Evolutionary conservation across 1,284 basidiomycete genomes (phyloP).

Genomic region (Fistulinella cinereoalba): DNA sequence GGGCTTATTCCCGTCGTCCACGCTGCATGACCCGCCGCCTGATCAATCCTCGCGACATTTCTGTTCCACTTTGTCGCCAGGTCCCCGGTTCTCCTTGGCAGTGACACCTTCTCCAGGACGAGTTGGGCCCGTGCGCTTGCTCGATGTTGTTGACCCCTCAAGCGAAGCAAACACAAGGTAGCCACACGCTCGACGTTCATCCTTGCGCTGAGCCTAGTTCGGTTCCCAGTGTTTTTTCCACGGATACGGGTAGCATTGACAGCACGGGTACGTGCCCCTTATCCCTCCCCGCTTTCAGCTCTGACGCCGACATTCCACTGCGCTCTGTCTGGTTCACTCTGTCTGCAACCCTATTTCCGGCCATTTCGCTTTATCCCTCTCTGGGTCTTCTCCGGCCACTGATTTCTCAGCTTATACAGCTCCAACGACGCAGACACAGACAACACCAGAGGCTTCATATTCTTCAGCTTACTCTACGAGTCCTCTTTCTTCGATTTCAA

Average conservation of each 20-base stretch:
- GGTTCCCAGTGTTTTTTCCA: constrained; percentile 5
- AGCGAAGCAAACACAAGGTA: constrained; percentile 12
- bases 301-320: constrained; percentile 18
- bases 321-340: not conserved
- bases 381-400: not conserved
- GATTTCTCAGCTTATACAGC: not conserved
- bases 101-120: constrained; percentile 5
- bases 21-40: constrained; percentile 4
- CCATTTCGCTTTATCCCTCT: not conserved
- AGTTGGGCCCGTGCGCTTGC: not conserved
- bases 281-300: constrained; percentile 5
- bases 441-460: constrained; percentile 2
- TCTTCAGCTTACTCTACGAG: not conserved
- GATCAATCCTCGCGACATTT: constrained; percentile 10
- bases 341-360: not conserved
- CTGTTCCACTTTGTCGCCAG: not conserved
- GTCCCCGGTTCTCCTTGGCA: constrained; percentile 5
- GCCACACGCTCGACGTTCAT: not conserved
- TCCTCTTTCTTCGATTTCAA: not conserved
- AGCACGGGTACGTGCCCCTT: constrained; percentile 22
- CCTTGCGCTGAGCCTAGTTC: constrained; percentile 8
- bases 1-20: constrained; percentile 20
- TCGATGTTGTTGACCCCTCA: not conserved
- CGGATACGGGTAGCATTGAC: constrained; percentile 5
- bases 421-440: not conserved